Evolutionary conservation across 306 rosid genomes (phyloP), one percentile per base, ranked within the genome.

Genomic region (Glycine tomentella): DNA sequence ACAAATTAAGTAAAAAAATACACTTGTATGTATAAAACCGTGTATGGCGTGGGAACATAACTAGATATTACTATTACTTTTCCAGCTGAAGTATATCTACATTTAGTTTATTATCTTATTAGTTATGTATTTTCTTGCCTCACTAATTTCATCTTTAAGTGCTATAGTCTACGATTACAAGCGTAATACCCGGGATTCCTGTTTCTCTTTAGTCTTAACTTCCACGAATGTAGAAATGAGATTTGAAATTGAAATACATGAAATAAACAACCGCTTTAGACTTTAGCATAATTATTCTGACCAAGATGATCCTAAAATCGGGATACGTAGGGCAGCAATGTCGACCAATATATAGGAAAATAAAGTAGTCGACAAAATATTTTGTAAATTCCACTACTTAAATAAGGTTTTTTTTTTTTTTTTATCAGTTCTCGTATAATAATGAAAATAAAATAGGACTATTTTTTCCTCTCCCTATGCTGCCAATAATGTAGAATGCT

Each of bases 221-320:
- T 44, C 17, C 38, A 70, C 7, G 13, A 15, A 46, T 10, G 49
- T 15, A 62, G 40, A 59, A 59, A 11, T 6, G 9, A 15, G 0
- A 45, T 52, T 69, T 83, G 13, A 17, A 51, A 15, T 3, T 16
- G 12, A 70, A 75, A 48, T 10, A 55, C 10, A 63, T 11, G 31
- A 50, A 68, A 40, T 55, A 11, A 61, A 45, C 16, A 25, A 33
- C 51, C 0, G 4, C n/a, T 17, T 25, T 34, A 65, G 74, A 80
- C 63, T 71, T 50, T n/a, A n/a, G n/a, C 42, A 61, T 75, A 48
- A 75, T 59, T 75, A 69, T 62, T 71, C 75, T 69, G 84, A 75
- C 81, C 13, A 61, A 67, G 40, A 42, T 7, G 10, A 56, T 9
- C 81, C n/a, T 51, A 16, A n/a, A 53, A 59, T 12, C 53, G 40